Percentiles rank a stretch among this genome's conserved stretches.
phyloP scores from a whole-genome alignment of 768 basidiomycete genomes.

The Lactarius indigo region DNA sequence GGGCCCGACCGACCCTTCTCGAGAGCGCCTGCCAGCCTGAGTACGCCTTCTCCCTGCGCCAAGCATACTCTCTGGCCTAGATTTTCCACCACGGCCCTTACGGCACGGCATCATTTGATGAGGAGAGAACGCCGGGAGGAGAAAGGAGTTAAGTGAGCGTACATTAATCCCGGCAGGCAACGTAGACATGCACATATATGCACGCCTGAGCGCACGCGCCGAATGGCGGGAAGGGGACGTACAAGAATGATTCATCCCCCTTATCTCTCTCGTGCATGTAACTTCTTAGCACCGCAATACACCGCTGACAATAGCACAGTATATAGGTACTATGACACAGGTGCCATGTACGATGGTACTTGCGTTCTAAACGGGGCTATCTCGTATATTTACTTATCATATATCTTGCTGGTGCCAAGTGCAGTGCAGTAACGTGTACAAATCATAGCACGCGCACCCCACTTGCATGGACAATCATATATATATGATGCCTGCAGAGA shows the following conservation, averaged over 20 bases:
- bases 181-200: neutral
- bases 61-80: neutral
- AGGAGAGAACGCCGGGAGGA: neutral
- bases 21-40: neutral
- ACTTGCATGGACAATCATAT: neutral
- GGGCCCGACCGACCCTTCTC: neutral
- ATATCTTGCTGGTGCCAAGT: neutral
- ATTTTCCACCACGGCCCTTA: neutral
- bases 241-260: neutral
- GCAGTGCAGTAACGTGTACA: neutral
- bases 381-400: neutral
- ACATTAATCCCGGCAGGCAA: neutral
- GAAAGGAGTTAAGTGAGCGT: neutral
- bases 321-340: neutral
- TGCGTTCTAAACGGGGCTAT: neutral
- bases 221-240: neutral
- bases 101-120: neutral
- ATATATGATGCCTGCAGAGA: neutral
- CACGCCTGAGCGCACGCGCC: neutral
- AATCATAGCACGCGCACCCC: neutral
- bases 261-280: neutral
- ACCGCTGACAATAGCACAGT: neutral
- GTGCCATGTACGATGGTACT: neutral
- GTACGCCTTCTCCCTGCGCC: neutral
- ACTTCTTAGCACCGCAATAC: neutral